Conservation (phyloP, 2,329 filamentous ascomycete genomes). For the Cordyceps militaris region DNA sequence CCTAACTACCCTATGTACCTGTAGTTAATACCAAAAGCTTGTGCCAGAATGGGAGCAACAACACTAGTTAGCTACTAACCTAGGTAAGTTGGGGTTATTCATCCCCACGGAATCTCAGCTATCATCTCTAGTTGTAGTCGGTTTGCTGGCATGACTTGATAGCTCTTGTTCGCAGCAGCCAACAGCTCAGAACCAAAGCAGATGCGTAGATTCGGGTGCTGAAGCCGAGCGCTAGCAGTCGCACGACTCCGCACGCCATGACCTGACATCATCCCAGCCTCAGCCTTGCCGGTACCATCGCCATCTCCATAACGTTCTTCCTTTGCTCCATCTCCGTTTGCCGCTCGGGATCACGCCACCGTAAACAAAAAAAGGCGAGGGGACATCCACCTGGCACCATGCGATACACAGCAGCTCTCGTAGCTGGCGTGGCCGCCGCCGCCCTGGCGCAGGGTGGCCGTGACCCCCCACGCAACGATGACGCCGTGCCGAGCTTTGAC, state of each 20-base stretch:
- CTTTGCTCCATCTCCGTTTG: not conserved
- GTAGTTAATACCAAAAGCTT: no score
- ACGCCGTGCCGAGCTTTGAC: constrained; percentile 18
- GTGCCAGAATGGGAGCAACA: no score
- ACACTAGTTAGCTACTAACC: no score
- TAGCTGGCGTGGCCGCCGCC: not conserved
- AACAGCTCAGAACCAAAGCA: not conserved
- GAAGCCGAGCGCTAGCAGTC: constrained; percentile 1
- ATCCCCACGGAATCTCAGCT: not conserved
- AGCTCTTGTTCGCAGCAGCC: not conserved
- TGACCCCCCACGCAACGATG: not conserved
- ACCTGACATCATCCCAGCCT: not conserved
- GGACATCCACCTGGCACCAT: not conserved
- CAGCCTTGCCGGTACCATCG: not conserved
- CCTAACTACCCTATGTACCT: no score
- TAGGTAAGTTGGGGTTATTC: no score
- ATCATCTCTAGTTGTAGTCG: not conserved
- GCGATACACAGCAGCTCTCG: not conserved
- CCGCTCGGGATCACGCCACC: not conserved
- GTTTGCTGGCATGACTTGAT: not conserved
- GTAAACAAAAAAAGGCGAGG: not conserved
- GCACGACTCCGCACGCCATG: not conserved
- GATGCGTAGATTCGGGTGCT: not conserved
- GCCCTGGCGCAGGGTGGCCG: not conserved
- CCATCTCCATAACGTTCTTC: not conserved